Evolutionary conservation across 164 flowering plant genomes (phyloP), one percentile per base, ranked within the genome.

Genomic region (Magnolia sinica): DNA sequence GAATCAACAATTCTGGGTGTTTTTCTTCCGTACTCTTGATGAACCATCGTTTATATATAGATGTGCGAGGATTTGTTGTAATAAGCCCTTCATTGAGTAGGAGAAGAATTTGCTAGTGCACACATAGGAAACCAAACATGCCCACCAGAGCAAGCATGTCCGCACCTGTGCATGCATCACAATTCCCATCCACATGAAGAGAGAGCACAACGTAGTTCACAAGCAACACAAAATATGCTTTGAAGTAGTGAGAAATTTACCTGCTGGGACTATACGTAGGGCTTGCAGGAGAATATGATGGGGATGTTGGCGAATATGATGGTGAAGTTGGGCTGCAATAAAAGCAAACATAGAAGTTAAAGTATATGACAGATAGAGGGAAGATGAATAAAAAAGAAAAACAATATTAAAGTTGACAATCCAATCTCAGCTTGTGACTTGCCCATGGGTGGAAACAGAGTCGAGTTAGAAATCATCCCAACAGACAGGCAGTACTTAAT

Each of bases 221-320:
- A 16, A 55, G 50, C 31, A 70, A 70, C 7, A 13, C 55, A 70
- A 50, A 10, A 50, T 24, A 50, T 31, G 27, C 73, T 22, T 55
- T 55, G 8, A 18, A 52, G 51, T 70, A 8, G 73, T 70, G 8
- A 55, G 52, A 70, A 69, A 14, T 13, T 67, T 85, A 96, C 98
- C 98, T 96, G 95, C 94, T 93, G 19, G 99, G 97, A 80, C 97
- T 94, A 80, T 91, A 96, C 7, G 92, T 85, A 73, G 97, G 99
- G 75, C 98, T 94, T 69, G 98, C 89, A 11, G 95, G 97, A 3
- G 98, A 94, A 80, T 91, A 89, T 16, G 97, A 85, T 73, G 98
- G 98, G 79, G 98, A 94, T 18, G 98, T 94, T 8, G 98, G 97
- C n/a, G 98, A 96, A 82, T 94, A 96, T 49, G 98, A 89, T 50